A percentile compares a stretch with the other conserved stretches of the same genome.
These are phyloP conservation scores for Diaporthe helianthi DNA, from an alignment of 2,329 filamentous ascomycete species.

Conservation along the genomic window DNA sequence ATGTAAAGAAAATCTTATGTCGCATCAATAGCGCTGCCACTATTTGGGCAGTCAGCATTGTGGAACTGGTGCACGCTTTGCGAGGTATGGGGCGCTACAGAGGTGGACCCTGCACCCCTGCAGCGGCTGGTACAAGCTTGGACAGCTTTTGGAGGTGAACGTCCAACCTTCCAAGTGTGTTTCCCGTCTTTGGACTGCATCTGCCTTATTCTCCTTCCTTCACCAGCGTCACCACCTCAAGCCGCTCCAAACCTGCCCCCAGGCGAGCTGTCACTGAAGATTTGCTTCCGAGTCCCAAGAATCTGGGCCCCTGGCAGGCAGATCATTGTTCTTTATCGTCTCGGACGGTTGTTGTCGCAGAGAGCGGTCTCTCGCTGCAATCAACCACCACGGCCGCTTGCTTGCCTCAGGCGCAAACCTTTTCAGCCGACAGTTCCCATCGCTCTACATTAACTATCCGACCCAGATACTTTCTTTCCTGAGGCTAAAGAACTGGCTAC, in stretches of 20 bases:
- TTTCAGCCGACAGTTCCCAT: background rate
- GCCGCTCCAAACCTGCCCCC: background rate
- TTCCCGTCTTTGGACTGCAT: conserved; percentile 34
- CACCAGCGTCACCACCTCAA: background rate
- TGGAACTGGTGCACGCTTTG: background rate
- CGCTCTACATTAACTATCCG: background rate
- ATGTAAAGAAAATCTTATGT: background rate
- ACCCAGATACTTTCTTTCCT: background rate
- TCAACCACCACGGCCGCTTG: background rate
- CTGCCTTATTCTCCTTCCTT: conserved; percentile 10
- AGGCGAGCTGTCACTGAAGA: background rate
- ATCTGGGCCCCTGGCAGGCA: background rate
- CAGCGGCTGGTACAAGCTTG: background rate
- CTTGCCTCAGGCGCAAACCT: conserved; percentile 24
- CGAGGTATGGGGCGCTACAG: too few relatives aligned
- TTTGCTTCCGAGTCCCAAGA: background rate
- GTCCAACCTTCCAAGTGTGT: conserved; percentile 28
- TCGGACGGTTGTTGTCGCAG: background rate
- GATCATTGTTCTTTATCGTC: conserved; percentile 13
- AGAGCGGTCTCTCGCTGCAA: conserved; percentile 16
- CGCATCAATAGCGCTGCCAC: background rate
- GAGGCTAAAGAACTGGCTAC: background rate
- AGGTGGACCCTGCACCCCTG: conserved; percentile 21
- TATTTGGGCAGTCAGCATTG: background rate
- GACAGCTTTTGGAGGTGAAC: conserved; percentile 18